Evolutionary conservation across 352 stramenopile genomes (phyloP), one percentile per base, ranked within the genome.

Genomic region (Globisporangium alternatum): DNA sequence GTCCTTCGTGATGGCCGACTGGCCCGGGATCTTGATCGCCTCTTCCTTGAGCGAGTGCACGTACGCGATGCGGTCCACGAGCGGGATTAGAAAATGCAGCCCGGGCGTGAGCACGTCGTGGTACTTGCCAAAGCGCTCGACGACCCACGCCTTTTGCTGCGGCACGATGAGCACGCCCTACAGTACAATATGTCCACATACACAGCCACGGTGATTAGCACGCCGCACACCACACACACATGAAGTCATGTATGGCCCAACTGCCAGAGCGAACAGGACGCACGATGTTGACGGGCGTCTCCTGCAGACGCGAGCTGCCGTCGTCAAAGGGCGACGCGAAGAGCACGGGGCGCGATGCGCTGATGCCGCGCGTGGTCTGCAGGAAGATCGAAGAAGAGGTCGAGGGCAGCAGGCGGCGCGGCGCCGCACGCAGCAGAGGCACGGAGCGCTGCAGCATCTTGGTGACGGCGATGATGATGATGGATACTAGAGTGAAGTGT

Each of bases 21-120:
- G 91, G 13, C 86, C 88, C 0, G 90, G 87, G 52, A 97, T 96
- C 67, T 95, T 93, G 65, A 97, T 95, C 9, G 90, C 87, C 64
- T 96, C 85, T 68, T 97, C 91, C 70, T 97, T 97, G 21, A 97
- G 72, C 64, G 86, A 96, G 76, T 97, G 90, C 64, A 97, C 89
- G 68, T 97, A 97, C 22, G 91, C 80, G 58, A 97, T 96, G 39
- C 80, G 78, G 69, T 97, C 91, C 33, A 97, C 89, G 22, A 97
- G 41, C 17, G 91, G 91, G 67, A 97, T 96, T 13, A 96, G 73
- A 64, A 97, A 96, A 70, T 97, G 88, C 49, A 97, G 75, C 0
- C 91, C 91, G 5, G 91, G 90, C 33, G 75, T 83, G 33, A 97
- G 71, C 62, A 95, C 80, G 56, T 81, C 77, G 70, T 96, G 86